A percentile compares a stretch with the other conserved stretches of the same genome.
Evolutionary conservation across 2,329 filamentous ascomycete genomes (phyloP).

Genomic region (Fonsecaea pugnacius): DNA sequence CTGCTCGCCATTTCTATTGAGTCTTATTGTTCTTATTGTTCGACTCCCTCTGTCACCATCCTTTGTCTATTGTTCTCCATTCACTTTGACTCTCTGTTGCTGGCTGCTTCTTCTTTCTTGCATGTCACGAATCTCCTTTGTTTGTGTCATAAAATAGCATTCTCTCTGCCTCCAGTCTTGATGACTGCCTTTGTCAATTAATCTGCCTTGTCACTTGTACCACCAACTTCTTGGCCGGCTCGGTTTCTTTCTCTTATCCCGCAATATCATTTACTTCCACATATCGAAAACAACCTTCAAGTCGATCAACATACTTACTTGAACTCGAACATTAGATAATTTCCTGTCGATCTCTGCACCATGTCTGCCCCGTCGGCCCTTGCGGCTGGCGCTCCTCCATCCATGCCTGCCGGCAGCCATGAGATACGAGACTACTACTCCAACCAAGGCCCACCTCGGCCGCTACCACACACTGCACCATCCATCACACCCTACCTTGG

Average conservation of each 20-base stretch:
- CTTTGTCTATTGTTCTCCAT: constrained; percentile 20
- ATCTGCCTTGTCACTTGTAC: constrained; percentile 15
- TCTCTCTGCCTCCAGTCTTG: constrained; percentile 23
- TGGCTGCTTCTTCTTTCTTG: constrained; percentile 12
- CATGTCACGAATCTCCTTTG: constrained; percentile 35
- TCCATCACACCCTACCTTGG: constrained; percentile 89
- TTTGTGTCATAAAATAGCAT: constrained; percentile 24
- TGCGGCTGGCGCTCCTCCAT: constrained; percentile 61
- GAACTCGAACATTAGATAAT: constrained; percentile 33
- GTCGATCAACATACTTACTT: constrained; percentile 21
- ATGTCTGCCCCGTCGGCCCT: constrained; percentile 46
- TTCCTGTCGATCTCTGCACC: constrained; percentile 32
- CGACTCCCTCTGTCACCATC: constrained; percentile 1
- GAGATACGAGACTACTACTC: constrained; percentile 66
- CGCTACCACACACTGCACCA: constrained; percentile 65
- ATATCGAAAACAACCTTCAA: not conserved
- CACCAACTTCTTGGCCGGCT: constrained; percentile 13
- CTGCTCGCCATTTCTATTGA: not conserved
- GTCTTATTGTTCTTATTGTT: constrained; percentile 30
- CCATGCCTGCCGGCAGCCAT: constrained; percentile 63
- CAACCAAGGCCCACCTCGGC: constrained; percentile 58
- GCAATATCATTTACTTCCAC: constrained; percentile 3
- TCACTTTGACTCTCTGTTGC: constrained; percentile 25
- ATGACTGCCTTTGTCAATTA: constrained; percentile 28
- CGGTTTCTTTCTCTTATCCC: constrained; percentile 10